phyloP scores from a whole-genome alignment of 192 early-diverging fungal genomes.

The Umbelopsis sp. region DNA sequence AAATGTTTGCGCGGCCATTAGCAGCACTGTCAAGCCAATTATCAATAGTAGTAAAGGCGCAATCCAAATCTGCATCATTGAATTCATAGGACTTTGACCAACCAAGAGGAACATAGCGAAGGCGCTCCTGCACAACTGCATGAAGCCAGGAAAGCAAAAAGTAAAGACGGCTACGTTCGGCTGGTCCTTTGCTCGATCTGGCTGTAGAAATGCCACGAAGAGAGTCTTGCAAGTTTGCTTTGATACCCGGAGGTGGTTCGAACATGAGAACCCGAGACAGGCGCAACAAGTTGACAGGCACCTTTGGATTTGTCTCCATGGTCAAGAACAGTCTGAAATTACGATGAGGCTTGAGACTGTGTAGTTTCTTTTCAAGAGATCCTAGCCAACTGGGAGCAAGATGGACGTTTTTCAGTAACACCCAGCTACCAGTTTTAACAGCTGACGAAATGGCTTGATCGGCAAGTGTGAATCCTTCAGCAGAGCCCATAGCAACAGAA shows the following conservation, averaged over 20 bases:
- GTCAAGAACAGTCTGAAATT: conserved; percentile 97
- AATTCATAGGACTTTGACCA: conserved; percentile 99
- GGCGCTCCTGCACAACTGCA: conserved; percentile 91
- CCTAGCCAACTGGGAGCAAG: conserved; percentile 91
- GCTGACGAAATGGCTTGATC: conserved; percentile 88
- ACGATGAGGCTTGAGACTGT: conserved; percentile 79
- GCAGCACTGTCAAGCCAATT: conserved; percentile 87
- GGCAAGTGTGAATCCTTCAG: conserved; percentile 89
- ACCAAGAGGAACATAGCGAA: conserved; percentile 95
- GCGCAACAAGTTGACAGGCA: conserved; percentile 90
- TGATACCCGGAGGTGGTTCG: conserved; percentile 95
- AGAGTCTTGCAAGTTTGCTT: conserved; percentile 87
- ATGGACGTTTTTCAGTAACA: conserved; percentile 99
- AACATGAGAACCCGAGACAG: conserved; percentile 92
- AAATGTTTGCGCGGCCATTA: conserved; percentile 83
- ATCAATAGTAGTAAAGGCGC: conserved; percentile 87
- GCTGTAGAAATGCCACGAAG: conserved; percentile 66
- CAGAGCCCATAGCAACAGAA: conserved; percentile 97
- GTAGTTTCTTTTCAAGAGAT: conserved; percentile 94
- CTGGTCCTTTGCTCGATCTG: conserved; percentile 66
- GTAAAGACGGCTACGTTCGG: conserved; percentile 86
- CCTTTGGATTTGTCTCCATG: conserved; percentile 96
- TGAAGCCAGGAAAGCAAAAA: conserved; percentile 98
- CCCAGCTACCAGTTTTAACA: conserved; percentile 87
- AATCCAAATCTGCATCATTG: conserved; percentile 96